Percentiles rank a stretch among this genome's conserved stretches.
These are phyloP conservation scores for Globisporangium recalcitrans DNA, from an alignment of 352 stramenopile species.

Conservation along the genomic window DNA sequence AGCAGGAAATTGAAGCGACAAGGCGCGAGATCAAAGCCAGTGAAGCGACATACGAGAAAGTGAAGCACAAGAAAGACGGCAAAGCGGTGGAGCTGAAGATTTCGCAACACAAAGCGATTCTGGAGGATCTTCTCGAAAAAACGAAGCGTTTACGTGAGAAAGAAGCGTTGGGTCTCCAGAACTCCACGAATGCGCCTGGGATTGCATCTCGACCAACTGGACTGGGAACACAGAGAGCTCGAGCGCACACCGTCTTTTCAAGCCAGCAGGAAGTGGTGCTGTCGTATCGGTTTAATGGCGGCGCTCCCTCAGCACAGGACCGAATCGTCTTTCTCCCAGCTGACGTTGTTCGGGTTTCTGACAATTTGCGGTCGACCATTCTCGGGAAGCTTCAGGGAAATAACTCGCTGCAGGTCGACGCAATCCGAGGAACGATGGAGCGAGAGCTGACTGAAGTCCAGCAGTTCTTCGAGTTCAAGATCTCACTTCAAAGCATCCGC, in stretches of 20 bases:
- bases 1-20: constrained; percentile 39
- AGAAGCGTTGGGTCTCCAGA: background rate
- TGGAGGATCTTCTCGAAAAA: background rate
- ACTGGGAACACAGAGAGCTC: background rate
- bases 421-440: constrained; percentile 27
- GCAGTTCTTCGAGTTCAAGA: constrained; percentile 25
- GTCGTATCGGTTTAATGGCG: constrained; percentile 30
- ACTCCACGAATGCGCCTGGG: background rate
- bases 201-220: background rate
- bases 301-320: constrained; percentile 21
- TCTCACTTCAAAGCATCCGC: constrained; percentile 20
- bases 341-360: constrained; percentile 38
- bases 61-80: constrained; percentile 20
- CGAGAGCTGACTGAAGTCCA: constrained; percentile 32
- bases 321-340: constrained; percentile 40
- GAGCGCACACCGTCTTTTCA: constrained; percentile 9
- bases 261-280: constrained; percentile 23
- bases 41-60: constrained; percentile 4
- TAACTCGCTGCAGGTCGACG: constrained; percentile 27
- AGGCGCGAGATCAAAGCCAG: constrained; percentile 18
- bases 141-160: background rate
- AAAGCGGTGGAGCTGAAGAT: constrained; percentile 19
- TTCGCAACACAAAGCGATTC: constrained; percentile 6
- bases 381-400: constrained; percentile 46
- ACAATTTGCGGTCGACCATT: constrained; percentile 41